phyloP scores from a whole-genome alignment of 768 basidiomycete genomes.

The Termitomyces sp. region DNA sequence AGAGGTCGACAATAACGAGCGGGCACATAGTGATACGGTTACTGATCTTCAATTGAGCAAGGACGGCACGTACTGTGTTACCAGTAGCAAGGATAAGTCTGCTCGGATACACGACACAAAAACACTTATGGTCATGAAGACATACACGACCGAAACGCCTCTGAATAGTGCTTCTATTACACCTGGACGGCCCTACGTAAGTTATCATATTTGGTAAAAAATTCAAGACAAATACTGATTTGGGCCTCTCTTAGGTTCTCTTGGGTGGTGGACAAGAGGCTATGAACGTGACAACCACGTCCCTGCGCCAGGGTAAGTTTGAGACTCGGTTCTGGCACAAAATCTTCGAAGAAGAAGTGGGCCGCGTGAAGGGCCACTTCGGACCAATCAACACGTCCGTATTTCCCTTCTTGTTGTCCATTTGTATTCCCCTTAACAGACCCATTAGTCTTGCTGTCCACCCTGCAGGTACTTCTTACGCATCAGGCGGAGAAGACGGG shows the following conservation, averaged over 20 bases:
- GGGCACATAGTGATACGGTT: conserved; percentile 81
- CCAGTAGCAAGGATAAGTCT: conserved; percentile 95
- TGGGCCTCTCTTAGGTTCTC: conserved; percentile 51
- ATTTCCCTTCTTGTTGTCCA: not conserved
- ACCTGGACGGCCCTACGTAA: conserved; percentile 79
- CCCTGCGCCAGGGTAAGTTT: conserved; percentile 92
- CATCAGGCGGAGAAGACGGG: conserved; percentile 96
- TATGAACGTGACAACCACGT: conserved; percentile 95
- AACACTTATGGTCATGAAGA: conserved; percentile 88
- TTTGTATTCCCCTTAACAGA: not conserved
- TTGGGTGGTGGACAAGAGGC: conserved; percentile 98
- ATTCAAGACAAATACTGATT: not conserved
- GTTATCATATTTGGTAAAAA: conserved; percentile 17
- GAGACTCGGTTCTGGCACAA: conserved; percentile 99
- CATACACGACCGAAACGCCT: conserved; percentile 89
- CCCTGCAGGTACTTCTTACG: conserved; percentile 82
- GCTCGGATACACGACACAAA: conserved; percentile 92
- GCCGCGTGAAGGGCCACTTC: conserved; percentile 96
- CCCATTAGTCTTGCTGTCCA: conserved; percentile 80
- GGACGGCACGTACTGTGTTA: conserved; percentile 93
- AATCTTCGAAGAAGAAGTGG: conserved; percentile 94
- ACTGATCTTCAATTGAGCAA: conserved; percentile 91
- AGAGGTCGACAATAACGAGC: conserved; percentile 78
- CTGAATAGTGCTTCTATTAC: conserved; percentile 91
- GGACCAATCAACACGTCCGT: conserved; percentile 94